Base-by-base conservation (phyloP, 768 basidiomycete species). In the Rhizopogon rudus region DNA sequence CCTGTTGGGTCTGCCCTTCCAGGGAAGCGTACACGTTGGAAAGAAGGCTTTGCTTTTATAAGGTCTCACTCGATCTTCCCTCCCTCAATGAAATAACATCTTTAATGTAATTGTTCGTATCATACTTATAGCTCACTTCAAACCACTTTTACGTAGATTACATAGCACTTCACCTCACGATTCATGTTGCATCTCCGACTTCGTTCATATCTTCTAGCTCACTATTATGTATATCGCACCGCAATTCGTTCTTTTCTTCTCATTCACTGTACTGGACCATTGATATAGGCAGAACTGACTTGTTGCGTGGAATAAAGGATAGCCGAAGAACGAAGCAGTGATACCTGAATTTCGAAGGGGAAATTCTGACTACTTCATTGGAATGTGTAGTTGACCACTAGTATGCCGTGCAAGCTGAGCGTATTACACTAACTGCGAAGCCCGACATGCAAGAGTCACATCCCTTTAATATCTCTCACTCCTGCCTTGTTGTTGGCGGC, bases 1-100 rank as follows among this genome's bases (percentile, higher is more conserved):
- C 60, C 70, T 91, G 29, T 71, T 69, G 6, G 85, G 81, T 0
- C 69, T 91, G 2, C 89, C 89, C 3, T 81, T 91, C 59, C 75
- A 75, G 49, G 89, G 89, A 1, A 80, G 73, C 51, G 84, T 91
- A 4, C 74, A 74, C 41, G 75, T 91, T 3, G 82, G 85, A 53
- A 88, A 84, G 79, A 84, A 79, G 16, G 48, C 22, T 6, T 5
- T 49, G 8, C 14, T 35, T 20, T 20, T 49, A 39, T 25, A 37
- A 37, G 8, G 28, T 33, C 44, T 43, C 13, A 8, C 4, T 13
- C 40, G 17, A 40, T 29, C 3, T 41, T 37, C n/a, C 33, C 3
- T 35, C n/a, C 39, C 35, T 37, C 35, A 37, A 12, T 16, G 20
- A 37, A 35, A 25, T 13, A 13, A 20, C 20, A 9, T 14, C 5